Evolutionary conservation across 108 stramenopile species (phyloP).

Genomic region (Epipyxis sp.): DNA sequence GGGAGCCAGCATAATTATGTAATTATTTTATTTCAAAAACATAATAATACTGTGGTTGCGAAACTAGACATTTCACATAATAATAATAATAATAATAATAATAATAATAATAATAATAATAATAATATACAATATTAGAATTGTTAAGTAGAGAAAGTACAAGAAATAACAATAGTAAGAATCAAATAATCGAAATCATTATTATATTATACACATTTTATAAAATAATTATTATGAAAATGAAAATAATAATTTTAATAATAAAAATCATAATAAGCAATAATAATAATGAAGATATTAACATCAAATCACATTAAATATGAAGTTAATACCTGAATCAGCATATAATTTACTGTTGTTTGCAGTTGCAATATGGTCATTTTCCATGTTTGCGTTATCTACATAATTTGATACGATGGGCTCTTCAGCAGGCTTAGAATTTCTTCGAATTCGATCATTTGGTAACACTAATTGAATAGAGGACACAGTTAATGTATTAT

Average conservation of each 20-base stretch:
- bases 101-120: background rate
- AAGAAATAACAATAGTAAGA: background rate
- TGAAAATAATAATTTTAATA: background rate
- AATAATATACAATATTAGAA: background rate
- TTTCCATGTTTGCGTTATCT: background rate
- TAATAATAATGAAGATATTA: no score
- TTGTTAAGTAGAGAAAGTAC: background rate
- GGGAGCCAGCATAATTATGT: no score
- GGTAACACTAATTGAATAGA: no score
- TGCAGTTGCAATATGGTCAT: background rate
- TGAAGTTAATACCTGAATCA: background rate
- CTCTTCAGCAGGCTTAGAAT: no score
- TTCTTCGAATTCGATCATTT: no score
- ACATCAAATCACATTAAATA: no score
- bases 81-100: background rate
- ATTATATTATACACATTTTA: background rate
- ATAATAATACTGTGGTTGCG: no score
- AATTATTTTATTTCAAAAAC: no score
- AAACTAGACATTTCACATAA: no score
- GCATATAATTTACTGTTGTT: background rate
- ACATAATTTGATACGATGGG: no score
- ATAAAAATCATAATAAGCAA: background rate
- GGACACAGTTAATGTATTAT: no score
- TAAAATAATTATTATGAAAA: no score
- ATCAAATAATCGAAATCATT: background rate